These are phyloP conservation scores for Xenosphaeropsis pyriputrescens DNA, from an alignment of 2,329 filamentous ascomycete genomes.

Conservation along the genomic window DNA sequence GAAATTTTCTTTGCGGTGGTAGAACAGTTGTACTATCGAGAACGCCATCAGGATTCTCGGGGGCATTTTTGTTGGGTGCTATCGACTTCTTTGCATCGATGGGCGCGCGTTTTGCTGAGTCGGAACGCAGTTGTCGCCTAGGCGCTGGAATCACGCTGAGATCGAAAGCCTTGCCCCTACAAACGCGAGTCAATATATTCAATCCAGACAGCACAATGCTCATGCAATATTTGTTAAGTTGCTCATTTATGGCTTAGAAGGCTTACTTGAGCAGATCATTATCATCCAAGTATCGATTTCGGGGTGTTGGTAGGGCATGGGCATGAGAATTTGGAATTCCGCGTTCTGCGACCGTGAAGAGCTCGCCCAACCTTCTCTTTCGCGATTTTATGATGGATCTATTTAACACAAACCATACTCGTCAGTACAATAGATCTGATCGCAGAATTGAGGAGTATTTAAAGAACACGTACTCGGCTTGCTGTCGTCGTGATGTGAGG, in stretches of 20 bases:
- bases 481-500: background rate
- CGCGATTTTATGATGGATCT: constrained; percentile 21
- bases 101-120: constrained; percentile 24
- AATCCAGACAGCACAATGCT: constrained; percentile 6
- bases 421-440: background rate
- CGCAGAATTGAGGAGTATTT: background rate
- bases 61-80: background rate
- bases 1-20: no score
- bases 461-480: background rate
- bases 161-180: constrained; percentile 31
- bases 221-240: constrained; percentile 5
- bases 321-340: constrained; percentile 11
- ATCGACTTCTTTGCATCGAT: constrained; percentile 4
- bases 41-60: background rate
- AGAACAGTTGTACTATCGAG: background rate
- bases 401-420: background rate
- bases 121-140: constrained; percentile 27
- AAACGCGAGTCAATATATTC: constrained; percentile 6
- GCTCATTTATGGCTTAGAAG: constrained; percentile 7
- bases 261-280: constrained; percentile 47
- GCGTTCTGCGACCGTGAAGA: constrained; percentile 55
- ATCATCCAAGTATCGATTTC: constrained; percentile 34
- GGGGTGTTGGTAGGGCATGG: constrained; percentile 35
- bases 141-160: constrained; percentile 35
- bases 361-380: constrained; percentile 81